Conservation (phyloP, 768 basidiomycete genomes). For the Rhodocollybia butyracea region DNA sequence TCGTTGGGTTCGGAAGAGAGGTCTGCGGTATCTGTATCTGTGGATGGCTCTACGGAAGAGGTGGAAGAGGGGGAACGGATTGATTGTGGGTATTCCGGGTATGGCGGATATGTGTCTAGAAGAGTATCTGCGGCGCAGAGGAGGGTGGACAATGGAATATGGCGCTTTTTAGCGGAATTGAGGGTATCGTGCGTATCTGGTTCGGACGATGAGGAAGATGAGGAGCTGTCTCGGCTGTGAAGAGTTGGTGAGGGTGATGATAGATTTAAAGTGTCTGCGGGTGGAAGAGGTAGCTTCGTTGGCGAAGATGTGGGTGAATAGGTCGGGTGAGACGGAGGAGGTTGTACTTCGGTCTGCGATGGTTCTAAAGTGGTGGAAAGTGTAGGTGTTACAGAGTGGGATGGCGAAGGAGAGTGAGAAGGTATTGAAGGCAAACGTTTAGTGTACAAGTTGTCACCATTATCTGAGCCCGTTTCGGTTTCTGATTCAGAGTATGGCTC, state of each 20-base stretch:
- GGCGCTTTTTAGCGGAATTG: not conserved
- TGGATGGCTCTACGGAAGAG: conserved; percentile 48
- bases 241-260: not conserved
- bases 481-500: not conserved
- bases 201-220: not conserved
- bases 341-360: too few species aligned
- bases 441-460: not conserved
- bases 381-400: too few species aligned
- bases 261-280: not conserved
- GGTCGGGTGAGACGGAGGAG: too few species aligned
- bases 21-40: too few species aligned
- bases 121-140: not conserved
- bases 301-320: too few species aligned
- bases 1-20: too few species aligned
- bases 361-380: too few species aligned
- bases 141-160: not conserved
- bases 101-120: not conserved
- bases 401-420: not conserved
- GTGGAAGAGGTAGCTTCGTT: too few species aligned
- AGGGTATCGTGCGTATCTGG: not conserved
- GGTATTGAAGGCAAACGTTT: not conserved
- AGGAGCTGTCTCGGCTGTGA: not conserved
- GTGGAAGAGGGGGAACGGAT: conserved; percentile 44
- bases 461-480: not conserved
- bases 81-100: not conserved